Conservation (phyloP, 306 rosid species). For the Quercus glauca region DNA sequence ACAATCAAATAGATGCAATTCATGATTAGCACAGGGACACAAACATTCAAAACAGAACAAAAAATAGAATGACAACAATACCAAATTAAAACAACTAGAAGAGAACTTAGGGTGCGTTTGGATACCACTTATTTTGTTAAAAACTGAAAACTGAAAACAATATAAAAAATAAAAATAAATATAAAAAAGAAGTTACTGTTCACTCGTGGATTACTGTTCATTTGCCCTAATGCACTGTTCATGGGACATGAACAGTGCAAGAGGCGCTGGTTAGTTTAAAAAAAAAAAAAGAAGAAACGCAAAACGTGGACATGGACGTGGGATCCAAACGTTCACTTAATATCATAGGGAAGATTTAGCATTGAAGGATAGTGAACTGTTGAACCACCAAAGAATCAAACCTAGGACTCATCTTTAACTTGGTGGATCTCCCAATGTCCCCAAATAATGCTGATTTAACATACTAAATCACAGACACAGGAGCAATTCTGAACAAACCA, state of each 20-base stretch:
- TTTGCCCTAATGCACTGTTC: too few relatives aligned
- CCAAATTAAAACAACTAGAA: slow-evolving; percentile 1
- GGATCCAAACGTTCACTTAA: background rate
- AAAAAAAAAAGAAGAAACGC: too few relatives aligned
- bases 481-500: background rate
- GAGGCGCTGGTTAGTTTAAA: too few relatives aligned
- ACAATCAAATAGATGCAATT: background rate
- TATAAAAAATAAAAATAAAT: too few relatives aligned
- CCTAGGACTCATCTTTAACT: background rate
- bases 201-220: too few relatives aligned
- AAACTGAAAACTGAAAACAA: too few relatives aligned
- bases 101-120: background rate
- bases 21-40: background rate
- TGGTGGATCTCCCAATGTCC: background rate
- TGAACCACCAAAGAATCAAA: background rate
- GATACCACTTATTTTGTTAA: too few relatives aligned
- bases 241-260: too few relatives aligned
- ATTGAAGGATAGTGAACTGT: background rate
- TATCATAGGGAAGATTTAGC: background rate
- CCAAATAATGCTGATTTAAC: background rate
- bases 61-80: background rate
- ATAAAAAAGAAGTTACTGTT: too few relatives aligned
- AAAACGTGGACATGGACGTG: too few relatives aligned
- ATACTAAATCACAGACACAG: background rate
- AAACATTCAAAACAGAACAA: background rate